Evolutionary conservation across 352 stramenopile species (phyloP), one percentile per base, ranked within the genome.

Genomic region (Thalassiosira allenii): DNA sequence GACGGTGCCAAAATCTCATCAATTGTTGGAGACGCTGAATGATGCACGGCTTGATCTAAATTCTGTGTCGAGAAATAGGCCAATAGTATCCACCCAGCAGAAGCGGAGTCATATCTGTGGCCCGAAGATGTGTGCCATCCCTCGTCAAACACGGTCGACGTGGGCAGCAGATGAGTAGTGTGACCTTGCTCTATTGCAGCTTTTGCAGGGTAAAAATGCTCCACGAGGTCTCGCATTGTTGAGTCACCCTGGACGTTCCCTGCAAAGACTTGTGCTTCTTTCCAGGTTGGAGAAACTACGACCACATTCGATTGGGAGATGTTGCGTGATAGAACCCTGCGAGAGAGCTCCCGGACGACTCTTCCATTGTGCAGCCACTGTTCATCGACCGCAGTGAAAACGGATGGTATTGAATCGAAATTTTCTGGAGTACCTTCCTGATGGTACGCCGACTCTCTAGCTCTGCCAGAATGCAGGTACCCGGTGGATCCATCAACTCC

Each of bases 241-340:
- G n/a, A n/a, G n/a, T n/a, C 40, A 4, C 20, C 30, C 17, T 8
- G 54, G 6, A 54, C 57, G 37, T 12, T 17, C 14, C 53, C 41
- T 47, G 5, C 43, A 1, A 51, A 33, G 3, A 65, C 51, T 23
- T 65, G 34, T 32, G 22, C 54, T 14, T 65, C 44, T 40, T 29
- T 22, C 20, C 57, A 81, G 52, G 65, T 33, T 25, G 66, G 62
- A 14, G 79, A 69, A 12, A 87, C 54, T 47, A 87, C 37, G 4
- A 89, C 27, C 9, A 89, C 70, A 54, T 87, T 77, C 0, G 83
- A 87, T 37, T 79, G 66, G 5, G 83, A 52, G 65, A 89, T 85
- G 52, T 76, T 68, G 8, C 83, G 56, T 57, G 69, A 83, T 29
- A 84, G 61, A 3, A 87, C 47, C 9, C 83, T 40, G 23, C 57